Conservation (phyloP, 441 rosid species). For the Pelargonium cotyledonis region DNA sequence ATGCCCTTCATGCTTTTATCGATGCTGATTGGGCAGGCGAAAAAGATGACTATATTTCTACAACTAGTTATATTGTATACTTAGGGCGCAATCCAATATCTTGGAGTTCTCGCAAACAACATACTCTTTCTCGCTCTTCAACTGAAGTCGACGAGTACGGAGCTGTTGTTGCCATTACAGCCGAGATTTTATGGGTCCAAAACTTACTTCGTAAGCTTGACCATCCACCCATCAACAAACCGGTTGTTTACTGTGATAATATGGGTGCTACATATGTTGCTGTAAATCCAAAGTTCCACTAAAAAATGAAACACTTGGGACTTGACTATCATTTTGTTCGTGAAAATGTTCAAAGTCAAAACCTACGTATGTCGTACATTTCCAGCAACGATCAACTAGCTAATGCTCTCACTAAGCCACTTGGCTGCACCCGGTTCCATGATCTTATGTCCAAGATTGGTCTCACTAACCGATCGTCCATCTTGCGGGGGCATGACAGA, state of each 20-base stretch:
- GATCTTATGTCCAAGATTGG: no score
- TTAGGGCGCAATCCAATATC: background rate
- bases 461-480: no score
- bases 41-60: background rate
- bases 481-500: no score
- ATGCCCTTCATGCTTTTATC: background rate
- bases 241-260: background rate
- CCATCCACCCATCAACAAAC: background rate
- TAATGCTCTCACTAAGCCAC: no score
- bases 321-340: no score
- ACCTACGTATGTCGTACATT: no score
- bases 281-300: background rate
- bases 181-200: background rate
- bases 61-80: background rate
- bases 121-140: background rate
- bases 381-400: no score
- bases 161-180: background rate
- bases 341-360: no score
- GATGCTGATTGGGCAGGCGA: background rate
- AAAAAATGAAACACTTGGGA: no score
- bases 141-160: background rate
- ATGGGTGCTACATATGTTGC: constrained; percentile 3
- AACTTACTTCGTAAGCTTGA: background rate
- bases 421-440: no score
- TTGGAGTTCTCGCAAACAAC: constrained; percentile 3